Conservation (phyloP, 345 rosid genomes). For the Abelmoschus esculentus region DNA sequence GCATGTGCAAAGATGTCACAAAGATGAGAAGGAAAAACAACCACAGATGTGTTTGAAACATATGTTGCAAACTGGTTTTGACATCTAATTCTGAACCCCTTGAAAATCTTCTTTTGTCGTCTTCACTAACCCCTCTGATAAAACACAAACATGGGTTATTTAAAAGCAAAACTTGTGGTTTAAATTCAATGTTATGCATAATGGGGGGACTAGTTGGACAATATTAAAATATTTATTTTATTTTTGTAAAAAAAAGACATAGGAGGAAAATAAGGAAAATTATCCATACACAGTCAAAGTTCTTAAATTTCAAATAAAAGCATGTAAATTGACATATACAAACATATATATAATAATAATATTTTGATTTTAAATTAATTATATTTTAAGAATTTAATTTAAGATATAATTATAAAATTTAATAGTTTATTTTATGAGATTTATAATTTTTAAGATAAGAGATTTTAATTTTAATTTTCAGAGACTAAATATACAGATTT, state of each 20-base stretch:
- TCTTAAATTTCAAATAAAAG: background rate
- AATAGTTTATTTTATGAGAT: no score
- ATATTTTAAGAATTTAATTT: no score
- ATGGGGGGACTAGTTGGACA: conserved; percentile 8
- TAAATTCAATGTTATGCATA: conserved; percentile 9
- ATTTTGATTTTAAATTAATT: no score
- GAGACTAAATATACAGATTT: no score
- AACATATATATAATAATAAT: background rate
- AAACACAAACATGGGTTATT: background rate
- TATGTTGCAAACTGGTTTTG: conserved; percentile 14
- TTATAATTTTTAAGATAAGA: no score
- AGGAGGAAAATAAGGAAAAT: background rate
- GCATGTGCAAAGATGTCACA: conserved; percentile 6
- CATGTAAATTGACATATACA: background rate
- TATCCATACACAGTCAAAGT: background rate
- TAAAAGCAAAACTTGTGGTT: background rate
- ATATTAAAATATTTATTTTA: background rate
- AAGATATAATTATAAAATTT: no score
- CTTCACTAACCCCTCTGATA: background rate
- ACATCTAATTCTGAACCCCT: conserved; percentile 2
- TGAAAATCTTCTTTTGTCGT: background rate
- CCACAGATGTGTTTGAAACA: conserved; percentile 3
- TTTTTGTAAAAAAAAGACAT: background rate
- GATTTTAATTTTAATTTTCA: no score
- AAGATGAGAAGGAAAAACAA: conserved; percentile 9